Base-by-base conservation (phyloP, 257 asterid species). In the Solanum sejunctum region DNA sequence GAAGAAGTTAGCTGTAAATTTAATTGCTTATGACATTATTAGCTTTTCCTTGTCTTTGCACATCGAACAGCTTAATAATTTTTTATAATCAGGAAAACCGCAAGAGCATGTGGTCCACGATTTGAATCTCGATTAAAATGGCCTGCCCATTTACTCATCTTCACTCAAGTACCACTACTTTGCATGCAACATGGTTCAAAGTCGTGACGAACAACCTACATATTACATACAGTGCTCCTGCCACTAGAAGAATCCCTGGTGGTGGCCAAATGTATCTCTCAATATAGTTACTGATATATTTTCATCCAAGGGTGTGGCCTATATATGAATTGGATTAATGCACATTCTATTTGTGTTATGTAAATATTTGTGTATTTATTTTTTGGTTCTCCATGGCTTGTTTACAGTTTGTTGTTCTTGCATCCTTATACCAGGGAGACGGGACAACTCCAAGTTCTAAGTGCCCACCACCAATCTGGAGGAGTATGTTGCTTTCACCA, bases 381-480 rank as follows among this genome's bases (percentile, higher is more conserved):
- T 51, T 63, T 39, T 67, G 21, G n/a, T 23, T 69, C 47, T 64
- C 45, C 63, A 16, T 63, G 32, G 79, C 13, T 63, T 79, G 69
- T 18, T 61, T 77, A 49, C 61, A 20, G 66, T 36, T 86, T 84
- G 83, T 49, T 85, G 51, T 83, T 71, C 47, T 56, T 78, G 51
- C 51, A 80, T 85, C 60, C 52, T 86, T 84, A 87, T 85, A 85
- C 83, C 94, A 94, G 99, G 91, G 95, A 93, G 93, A 89, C 95
- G 15, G 98, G 97, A 85, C 93, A 93, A 84, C 95, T 96, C 81
- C 98, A 93, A 89, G 95, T 92, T 90, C 91, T 96, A 85, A 95
- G 98, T 89, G 93, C 98, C 72, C 94, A 95, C 89, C 99, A 96
- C 90, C 99, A 95, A 87, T 96, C 99, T 73, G 99, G 99, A 88